Percentiles rank a stretch among this genome's conserved stretches.
Evolutionary conservation across 2,329 filamentous ascomycete species (phyloP).

Genomic region (Simplicillium sp.): DNA sequence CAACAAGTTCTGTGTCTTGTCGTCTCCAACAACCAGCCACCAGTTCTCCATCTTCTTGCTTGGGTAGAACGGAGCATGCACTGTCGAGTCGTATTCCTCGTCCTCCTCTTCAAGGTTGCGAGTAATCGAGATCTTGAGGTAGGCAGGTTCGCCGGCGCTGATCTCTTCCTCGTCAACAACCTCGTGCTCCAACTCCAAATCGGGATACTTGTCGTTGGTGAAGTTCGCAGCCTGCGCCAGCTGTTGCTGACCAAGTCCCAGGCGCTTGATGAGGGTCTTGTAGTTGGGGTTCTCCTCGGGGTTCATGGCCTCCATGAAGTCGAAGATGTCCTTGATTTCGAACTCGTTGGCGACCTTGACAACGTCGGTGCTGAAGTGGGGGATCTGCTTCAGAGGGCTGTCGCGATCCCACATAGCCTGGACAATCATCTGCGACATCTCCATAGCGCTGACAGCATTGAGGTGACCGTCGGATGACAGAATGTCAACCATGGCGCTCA

Average conservation of each 20-base stretch:
- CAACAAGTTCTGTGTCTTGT: constrained; percentile 76
- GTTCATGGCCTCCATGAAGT: constrained; percentile 99
- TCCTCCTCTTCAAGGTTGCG: constrained; percentile 68
- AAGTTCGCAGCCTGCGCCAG: constrained; percentile 85
- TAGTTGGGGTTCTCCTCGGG: constrained; percentile 85
- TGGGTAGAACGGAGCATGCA: constrained; percentile 94
- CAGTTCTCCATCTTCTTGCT: constrained; percentile 90
- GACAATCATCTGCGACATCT: constrained; percentile 98
- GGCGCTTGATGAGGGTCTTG: constrained; percentile 62
- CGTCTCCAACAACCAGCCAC: constrained; percentile 95
- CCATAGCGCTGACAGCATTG: constrained; percentile 98
- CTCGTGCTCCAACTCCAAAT: constrained; percentile 84
- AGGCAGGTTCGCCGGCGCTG: constrained; percentile 69
- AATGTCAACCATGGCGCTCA: constrained; percentile 90
- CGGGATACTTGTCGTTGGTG: constrained; percentile 93
- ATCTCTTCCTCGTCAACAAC: constrained; percentile 74
- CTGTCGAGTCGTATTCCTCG: constrained; percentile 64
- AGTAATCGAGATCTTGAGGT: constrained; percentile 75
- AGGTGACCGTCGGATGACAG: constrained; percentile 91
- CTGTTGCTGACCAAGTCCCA: constrained; percentile 73
- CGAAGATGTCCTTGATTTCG: constrained; percentile 85
- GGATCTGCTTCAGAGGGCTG: constrained; percentile 93
- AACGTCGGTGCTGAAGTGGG: constrained; percentile 78
- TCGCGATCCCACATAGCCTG: constrained; percentile 99
- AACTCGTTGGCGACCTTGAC: constrained; percentile 75